Base-by-base conservation (phyloP, 2,329 filamentous ascomycete genomes). In the Pseudogymnoascus sp. region DNA sequence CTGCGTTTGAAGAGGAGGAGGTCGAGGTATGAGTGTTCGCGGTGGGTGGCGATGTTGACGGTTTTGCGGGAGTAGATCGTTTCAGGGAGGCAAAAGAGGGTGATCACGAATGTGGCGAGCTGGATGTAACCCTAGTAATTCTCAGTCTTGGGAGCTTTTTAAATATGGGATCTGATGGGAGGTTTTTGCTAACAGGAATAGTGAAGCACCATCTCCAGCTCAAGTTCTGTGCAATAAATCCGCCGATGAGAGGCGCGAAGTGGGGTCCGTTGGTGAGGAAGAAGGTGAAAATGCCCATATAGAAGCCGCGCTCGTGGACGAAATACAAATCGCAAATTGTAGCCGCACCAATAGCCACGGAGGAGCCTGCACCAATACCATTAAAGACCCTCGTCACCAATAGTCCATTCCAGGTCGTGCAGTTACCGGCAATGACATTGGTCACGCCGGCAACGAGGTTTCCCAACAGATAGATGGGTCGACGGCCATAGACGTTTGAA, bases 291-390 rank as follows among this genome's bases (percentile, higher is more conserved):
- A 72, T 69, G 8, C 70, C 69, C 28, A 31, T 31, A 31, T 31
- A 31, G 28, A 31, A 31, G 28, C 28, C 28, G 8, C 5, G 68
- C 49, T 72, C 69, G 59, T 72, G 70, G 12, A 71, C 62, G 45
- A 69, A 72, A 61, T 71, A 72, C 65, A 72, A 68, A 61, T 72
- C 70, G 61, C 69, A 71, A 2, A 72, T 67, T 63, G 66, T 69
- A 4, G 69, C 65, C 12, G 70, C 71, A 2, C 70, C 70, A 11
- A 72, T 67, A 7, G 66, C 68, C 70, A 72, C 71, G 69, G 70
- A 68, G 1, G 69, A 69, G 14, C 70, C 70, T 52, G 71, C 69
- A 2, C 70, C 70, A 62, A 71, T 67, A 3, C 70, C 70, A 59
- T 62, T 64, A 4, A 72, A 33, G 0, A 65, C 68, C 61, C 70